These are phyloP conservation scores for Nelumbo lutea DNA, from an alignment of 164 flowering plant genomes.

Conservation along the genomic window DNA sequence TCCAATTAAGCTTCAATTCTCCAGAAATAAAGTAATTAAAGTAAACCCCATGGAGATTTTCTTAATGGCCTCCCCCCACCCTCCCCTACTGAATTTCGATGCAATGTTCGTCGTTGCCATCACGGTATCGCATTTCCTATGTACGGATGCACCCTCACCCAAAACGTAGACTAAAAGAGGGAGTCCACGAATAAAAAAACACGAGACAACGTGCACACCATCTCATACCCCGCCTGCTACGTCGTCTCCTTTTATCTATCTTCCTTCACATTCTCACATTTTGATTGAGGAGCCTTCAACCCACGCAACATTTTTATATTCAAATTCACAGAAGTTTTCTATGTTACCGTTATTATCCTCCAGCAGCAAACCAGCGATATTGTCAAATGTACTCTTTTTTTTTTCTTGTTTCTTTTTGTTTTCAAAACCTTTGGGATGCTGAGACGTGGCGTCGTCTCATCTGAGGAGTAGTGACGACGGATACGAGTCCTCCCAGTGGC, in stretches of 20 bases:
- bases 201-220: constrained; percentile 27
- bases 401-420: constrained; percentile 12
- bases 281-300: background rate
- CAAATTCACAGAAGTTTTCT: background rate
- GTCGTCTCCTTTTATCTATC: constrained; percentile 27
- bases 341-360: no score
- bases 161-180: constrained; percentile 7
- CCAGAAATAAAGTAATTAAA: background rate
- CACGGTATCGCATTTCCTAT: constrained; percentile 49
- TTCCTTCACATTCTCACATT: background rate
- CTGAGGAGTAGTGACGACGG: constrained; percentile 68
- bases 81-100: constrained; percentile 26
- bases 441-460: constrained; percentile 71
- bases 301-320: background rate
- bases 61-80: background rate
- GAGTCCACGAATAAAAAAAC: constrained; percentile 10
- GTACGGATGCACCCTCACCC: background rate
- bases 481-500: constrained; percentile 90
- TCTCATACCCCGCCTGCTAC: constrained; percentile 60
- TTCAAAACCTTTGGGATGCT: constrained; percentile 66
- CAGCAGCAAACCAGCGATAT: background rate
- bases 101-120: constrained; percentile 54
- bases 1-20: background rate
- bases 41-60: background rate
- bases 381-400: background rate